Evolutionary conservation across 202 grass and related monocot genomes (phyloP), one percentile per base, ranked within the genome.

Genomic region (Setaria viridis): DNA sequence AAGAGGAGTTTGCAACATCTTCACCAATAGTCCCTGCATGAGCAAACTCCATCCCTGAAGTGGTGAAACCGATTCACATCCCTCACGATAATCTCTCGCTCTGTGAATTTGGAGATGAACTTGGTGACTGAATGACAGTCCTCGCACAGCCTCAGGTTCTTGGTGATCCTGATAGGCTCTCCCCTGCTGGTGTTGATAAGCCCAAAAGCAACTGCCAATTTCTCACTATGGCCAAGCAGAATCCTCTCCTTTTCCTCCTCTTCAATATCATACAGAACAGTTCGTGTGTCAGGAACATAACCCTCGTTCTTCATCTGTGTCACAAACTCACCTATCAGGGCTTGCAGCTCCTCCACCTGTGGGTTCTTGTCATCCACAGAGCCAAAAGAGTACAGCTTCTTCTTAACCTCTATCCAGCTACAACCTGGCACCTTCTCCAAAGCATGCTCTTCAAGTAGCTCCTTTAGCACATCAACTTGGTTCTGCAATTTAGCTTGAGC

Each of bases 331-430:
- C 86, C 67, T 57, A 99, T 83, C 43, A 95, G 86, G 69, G 89
- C 91, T 62, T 93, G 85, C 43, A 98, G 89, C 84, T 92, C 87
- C 34, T 89, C 93, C 46, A 85, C 65, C 32, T 86, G 90, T 32
- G 86, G 88, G 63, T 87, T 95, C 84, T 88, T 94, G 80, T 90
- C 86, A 77, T 98, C 93, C 16, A 91, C 81, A 9, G 93, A 90
- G 11, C 79, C 86, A 77, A 98, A 95, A 12, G 84, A 86, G 77
- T 95, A 49, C 49, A 94, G 20, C 85, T 86, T 95, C 58, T 98
- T 89, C 65, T 92, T 90, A 78, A 94, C 89, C 86, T 95, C 96
- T 84, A 99, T 99, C 93, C 96, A 95, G 76, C 96, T 95, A 81
- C 90, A 94, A 48, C 96, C 96, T 19, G 91, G 62, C 20, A 95